Evolutionary conservation across 306 rosid species (phyloP), one percentile per base, ranked within the genome.

Genomic region (Prunus mume): DNA sequence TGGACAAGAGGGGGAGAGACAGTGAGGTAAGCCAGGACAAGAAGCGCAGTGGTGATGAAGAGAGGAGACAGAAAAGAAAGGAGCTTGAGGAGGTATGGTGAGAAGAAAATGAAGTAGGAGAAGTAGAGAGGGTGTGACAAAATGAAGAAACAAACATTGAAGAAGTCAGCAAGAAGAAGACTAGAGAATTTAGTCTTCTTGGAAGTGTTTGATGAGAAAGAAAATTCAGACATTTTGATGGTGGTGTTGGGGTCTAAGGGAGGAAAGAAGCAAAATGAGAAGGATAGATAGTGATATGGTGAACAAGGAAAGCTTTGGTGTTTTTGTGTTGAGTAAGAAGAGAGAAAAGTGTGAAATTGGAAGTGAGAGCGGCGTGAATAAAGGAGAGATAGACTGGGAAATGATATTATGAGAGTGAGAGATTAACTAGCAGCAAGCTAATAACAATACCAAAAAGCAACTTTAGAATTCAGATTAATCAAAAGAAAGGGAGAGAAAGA

Each of bases 11-110:
- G 28, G 15, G 93, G 93, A 82, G 96, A 82, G 63, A 90, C 51
- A 20, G 90, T 86, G 61, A 87, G 86, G 63, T 91, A 69, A 34
- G 90, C 85, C 4, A 92, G 88, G 65, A 91, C 89, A 82, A 93
- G 86, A 24, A 95, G 91, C 38, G 87, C 45, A 5, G 97, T 90
- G 76, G 96, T 87, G 78, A 91, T 78, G 80, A 91, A 86, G 77
- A 95, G 89, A 82, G 99, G 99, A 45, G 91, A 92, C 64, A 95
- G 93, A 72, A 92, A 95, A 75, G 93, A 92, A 30, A 95, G 61
- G 19, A 95, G 79, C 86, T 73, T 95, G 85, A 90, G 66, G 65
- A 95, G 74, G 74, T 92, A 90, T 0, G 97, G 97, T 43, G 90
- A 90, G 82, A 95, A 95, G 85, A 95, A 92, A 70, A 95, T 68